Evolutionary conservation across 108 stramenopile species (phyloP).

Genomic region (Cyclotella distinguenda): DNA sequence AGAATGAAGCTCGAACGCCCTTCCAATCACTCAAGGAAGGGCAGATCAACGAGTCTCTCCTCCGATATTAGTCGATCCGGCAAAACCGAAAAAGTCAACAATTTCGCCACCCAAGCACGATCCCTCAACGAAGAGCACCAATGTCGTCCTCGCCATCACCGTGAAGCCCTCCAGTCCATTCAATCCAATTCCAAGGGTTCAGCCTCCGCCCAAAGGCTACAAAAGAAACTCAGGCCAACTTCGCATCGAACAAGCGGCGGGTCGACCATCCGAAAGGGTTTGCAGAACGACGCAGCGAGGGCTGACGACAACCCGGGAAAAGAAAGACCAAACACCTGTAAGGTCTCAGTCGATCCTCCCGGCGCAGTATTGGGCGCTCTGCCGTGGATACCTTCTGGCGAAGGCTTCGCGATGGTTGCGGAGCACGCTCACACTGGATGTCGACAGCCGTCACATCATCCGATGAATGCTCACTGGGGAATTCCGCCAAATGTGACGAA

Average conservation of each 20-base stretch:
- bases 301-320: neutral
- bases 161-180: neutral
- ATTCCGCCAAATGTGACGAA: conserved; percentile 13
- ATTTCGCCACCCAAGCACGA: conserved; percentile 7
- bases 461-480: conserved; percentile 14
- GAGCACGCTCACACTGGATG: no score
- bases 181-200: neutral
- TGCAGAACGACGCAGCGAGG: neutral
- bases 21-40: neutral
- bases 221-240: neutral
- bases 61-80: neutral
- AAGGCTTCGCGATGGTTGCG: no score
- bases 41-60: neutral
- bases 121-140: neutral
- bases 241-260: neutral
- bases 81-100: conserved; percentile 1
- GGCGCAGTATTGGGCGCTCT: conserved; percentile 22
- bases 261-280: no score
- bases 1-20: neutral
- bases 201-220: neutral
- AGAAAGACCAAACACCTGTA: conserved; percentile 3
- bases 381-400: conserved; percentile 7
- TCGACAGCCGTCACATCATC: neutral
- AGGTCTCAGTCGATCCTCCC: conserved; percentile 31
- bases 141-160: no score